Percentiles rank a stretch among this genome's conserved stretches.
These are phyloP conservation scores for Austroboletus niveus DNA, from an alignment of 1,284 basidiomycete genomes.

Conservation along the genomic window DNA sequence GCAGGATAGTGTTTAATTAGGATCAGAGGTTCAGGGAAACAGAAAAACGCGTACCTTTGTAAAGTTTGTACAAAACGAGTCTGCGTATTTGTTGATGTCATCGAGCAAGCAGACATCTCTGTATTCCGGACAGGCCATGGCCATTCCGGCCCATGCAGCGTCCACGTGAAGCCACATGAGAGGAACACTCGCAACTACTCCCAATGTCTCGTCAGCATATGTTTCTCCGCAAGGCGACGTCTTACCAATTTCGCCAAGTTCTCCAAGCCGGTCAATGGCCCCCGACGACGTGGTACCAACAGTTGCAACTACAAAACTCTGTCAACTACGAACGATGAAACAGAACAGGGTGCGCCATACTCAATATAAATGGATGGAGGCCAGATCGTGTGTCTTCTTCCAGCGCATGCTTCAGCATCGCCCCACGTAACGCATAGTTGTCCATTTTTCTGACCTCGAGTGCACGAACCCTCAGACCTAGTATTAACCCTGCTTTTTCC, in stretches of 20 bases:
- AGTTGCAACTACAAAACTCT: conserved; percentile 61
- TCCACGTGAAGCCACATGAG: conserved; percentile 89
- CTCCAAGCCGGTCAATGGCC: conserved; percentile 78
- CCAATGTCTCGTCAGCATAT: not conserved
- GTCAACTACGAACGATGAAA: not conserved
- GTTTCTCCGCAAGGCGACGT: not conserved
- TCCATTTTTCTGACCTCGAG: conserved; percentile 72
- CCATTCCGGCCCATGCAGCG: conserved; percentile 88
- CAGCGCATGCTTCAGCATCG: conserved; percentile 60
- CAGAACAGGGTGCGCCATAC: conserved; percentile 37
- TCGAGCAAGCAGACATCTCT: conserved; percentile 62
- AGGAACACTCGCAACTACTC: conserved; percentile 48
- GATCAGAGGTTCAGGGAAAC: not conserved
- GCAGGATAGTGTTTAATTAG: not conserved
- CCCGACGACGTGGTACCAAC: conserved; percentile 91
- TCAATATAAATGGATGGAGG: conserved; percentile 77
- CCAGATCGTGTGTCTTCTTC: conserved; percentile 64
- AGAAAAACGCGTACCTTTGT: conserved; percentile 66
- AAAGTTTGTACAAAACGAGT: conserved; percentile 89
- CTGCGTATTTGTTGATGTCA: conserved; percentile 74
- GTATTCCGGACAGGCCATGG: conserved; percentile 77
- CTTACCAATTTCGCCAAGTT: conserved; percentile 72
- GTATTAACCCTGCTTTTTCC: conserved; percentile 78
- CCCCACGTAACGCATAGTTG: conserved; percentile 69
- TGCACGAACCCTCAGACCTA: conserved; percentile 75